A percentile compares a stretch with the other conserved stretches of the same genome.
phyloP scores from a whole-genome alignment of 345 rosid species.

The Eucalyptus globulus region DNA sequence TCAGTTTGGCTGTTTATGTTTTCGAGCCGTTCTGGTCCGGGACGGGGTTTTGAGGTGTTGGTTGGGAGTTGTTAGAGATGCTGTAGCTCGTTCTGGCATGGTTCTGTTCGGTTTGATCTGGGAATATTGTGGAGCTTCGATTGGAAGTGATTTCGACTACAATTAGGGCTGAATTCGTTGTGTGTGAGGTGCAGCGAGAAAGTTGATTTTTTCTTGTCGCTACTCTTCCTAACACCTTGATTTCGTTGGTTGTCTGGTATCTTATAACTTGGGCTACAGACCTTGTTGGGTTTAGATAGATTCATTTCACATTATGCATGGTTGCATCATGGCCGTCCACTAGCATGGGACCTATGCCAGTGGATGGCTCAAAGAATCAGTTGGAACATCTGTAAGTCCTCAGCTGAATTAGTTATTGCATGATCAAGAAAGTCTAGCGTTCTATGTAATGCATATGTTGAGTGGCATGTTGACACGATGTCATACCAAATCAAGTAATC shows the following conservation, averaged over 20 bases:
- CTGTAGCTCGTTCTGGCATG: not conserved
- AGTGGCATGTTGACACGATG: not conserved
- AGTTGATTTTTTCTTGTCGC: not conserved
- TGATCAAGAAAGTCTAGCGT: not conserved
- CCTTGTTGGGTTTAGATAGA: not conserved
- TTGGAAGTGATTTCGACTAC: not conserved
- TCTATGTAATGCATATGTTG: not conserved
- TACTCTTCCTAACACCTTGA: not conserved
- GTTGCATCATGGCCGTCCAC: not conserved
- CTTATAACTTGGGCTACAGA: not conserved
- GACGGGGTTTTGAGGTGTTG: not conserved
- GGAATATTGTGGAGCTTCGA: not conserved
- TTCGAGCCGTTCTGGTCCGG: not conserved
- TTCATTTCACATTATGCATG: not conserved
- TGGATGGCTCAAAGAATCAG: not conserved
- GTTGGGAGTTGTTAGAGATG: not conserved
- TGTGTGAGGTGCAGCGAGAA: not conserved
- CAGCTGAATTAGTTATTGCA: not conserved
- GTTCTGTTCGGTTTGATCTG: not conserved
- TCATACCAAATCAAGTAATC: not conserved
- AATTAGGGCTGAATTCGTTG: not conserved
- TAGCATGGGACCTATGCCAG: not conserved
- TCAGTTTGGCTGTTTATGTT: not conserved
- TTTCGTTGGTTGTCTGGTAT: not conserved
- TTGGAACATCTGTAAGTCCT: not conserved